Conservation (phyloP, 352 stramenopile species). For the Aphanomyces astaci region DNA sequence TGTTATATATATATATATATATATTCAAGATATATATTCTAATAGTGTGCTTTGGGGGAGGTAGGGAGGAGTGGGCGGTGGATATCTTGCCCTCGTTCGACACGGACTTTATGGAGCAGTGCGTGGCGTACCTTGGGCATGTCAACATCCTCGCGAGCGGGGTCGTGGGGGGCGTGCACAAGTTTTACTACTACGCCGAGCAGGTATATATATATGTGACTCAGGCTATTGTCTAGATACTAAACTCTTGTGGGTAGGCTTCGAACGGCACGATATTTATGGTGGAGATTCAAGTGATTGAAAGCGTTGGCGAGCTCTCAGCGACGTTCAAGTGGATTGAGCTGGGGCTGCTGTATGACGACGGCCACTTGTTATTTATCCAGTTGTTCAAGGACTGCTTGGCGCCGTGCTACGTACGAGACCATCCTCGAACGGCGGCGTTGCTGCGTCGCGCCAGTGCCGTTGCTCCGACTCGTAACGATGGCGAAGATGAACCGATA, state of each 20-base stretch:
- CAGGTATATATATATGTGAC: conserved; percentile 51
- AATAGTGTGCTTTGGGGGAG: neutral
- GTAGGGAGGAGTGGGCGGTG: conserved; percentile 23
- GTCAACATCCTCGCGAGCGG: conserved; percentile 62
- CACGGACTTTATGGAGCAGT: conserved; percentile 42
- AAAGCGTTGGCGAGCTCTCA: conserved; percentile 64
- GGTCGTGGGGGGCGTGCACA: conserved; percentile 67
- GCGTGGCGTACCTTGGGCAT: conserved; percentile 46
- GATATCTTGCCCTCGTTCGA: conserved; percentile 31
- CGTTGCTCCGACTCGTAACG: too few relatives aligned
- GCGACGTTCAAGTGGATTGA: conserved; percentile 86
- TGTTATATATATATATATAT: neutral
- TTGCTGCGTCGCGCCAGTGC: neutral
- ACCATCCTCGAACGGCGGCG: conserved; percentile 22
- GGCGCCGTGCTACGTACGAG: conserved; percentile 35
- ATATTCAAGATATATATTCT: neutral
- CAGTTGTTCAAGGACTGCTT: conserved; percentile 71
- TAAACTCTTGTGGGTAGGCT: conserved; percentile 35
- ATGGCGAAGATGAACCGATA: too few relatives aligned
- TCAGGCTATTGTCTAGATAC: conserved; percentile 7
- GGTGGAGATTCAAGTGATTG: conserved; percentile 70
- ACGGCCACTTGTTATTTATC: conserved; percentile 74
- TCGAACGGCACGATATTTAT: conserved; percentile 74
- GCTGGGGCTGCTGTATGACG: conserved; percentile 77
- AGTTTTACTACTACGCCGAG: conserved; percentile 70